A percentile compares a stretch with the other conserved stretches of the same genome.
These are phyloP conservation scores for Tremellales sp. DNA, from an alignment of 1,284 basidiomycete species.

Conservation along the genomic window DNA sequence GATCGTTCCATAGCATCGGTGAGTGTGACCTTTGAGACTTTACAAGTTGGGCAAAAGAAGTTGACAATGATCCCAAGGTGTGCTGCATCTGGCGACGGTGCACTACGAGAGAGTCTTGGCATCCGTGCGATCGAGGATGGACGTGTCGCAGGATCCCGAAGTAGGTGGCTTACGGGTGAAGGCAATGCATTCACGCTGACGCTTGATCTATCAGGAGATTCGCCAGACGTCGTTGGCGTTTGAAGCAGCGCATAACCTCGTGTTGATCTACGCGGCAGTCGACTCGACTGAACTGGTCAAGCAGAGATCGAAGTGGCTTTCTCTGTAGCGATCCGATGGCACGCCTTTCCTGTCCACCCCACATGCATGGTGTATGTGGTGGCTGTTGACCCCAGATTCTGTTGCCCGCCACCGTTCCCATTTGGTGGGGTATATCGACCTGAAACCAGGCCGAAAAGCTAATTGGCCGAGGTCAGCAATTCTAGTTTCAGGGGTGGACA, in stretches of 20 bases:
- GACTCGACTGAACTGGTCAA: constrained; percentile 62
- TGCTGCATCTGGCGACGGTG: constrained; percentile 70
- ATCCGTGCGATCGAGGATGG: constrained; percentile 54
- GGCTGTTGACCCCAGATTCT: no score
- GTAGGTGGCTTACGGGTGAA: constrained; percentile 5
- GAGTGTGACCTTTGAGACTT: constrained; percentile 16
- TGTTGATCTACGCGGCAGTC: constrained; percentile 71
- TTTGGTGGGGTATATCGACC: no score
- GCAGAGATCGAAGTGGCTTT: constrained; percentile 39
- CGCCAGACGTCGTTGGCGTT: constrained; percentile 51
- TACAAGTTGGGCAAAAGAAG: neutral
- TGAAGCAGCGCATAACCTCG: constrained; percentile 85
- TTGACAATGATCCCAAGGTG: constrained; percentile 52
- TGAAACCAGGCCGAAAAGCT: no score
- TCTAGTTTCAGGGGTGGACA: no score
- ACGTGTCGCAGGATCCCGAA: constrained; percentile 16
- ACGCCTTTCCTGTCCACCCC: no score
- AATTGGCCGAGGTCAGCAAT: no score
- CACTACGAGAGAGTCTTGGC: constrained; percentile 76
- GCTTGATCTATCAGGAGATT: constrained; percentile 21
- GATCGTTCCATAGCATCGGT: constrained; percentile 89
- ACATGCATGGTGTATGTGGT: no score
- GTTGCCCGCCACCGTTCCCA: no score
- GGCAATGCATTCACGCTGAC: neutral
- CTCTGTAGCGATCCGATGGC: no score